Evolutionary conservation across 176 grass and related monocot genomes (phyloP).

Genomic region (Otatea glauca): DNA sequence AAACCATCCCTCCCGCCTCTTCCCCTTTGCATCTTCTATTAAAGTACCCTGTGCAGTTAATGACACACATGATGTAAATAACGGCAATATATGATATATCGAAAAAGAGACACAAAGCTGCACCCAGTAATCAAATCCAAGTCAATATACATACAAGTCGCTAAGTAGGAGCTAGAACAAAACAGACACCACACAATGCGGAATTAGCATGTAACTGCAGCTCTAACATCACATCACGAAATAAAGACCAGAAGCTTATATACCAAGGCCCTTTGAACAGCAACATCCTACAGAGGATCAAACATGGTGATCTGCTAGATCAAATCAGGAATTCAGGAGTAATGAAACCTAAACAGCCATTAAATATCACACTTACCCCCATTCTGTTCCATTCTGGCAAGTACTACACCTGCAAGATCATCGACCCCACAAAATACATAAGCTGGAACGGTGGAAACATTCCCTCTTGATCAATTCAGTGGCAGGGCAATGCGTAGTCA

Average conservation of each 20-base stretch:
- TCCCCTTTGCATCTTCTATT: constrained; percentile 57
- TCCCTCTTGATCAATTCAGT: background rate
- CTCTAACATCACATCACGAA: background rate
- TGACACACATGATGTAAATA: background rate
- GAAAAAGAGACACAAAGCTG: background rate
- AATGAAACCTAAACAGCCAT: background rate
- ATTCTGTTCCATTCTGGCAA: background rate
- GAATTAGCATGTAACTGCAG: background rate
- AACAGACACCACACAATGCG: background rate
- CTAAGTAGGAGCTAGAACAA: background rate
- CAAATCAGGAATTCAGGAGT: background rate
- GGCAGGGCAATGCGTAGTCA: background rate
- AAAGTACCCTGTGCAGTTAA: constrained; percentile 21
- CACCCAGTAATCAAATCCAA: background rate
- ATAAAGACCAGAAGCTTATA: background rate
- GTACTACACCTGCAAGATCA: background rate
- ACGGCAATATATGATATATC: background rate
- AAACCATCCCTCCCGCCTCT: constrained; percentile 55
- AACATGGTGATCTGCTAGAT: background rate
- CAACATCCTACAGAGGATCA: background rate
- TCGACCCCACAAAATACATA: background rate
- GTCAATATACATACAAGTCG: background rate
- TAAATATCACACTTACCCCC: too few relatives aligned
- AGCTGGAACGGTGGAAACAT: background rate
- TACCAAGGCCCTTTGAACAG: background rate